phyloP scores from a whole-genome alignment of 352 stramenopile species.

The Pythium aristosporum region DNA sequence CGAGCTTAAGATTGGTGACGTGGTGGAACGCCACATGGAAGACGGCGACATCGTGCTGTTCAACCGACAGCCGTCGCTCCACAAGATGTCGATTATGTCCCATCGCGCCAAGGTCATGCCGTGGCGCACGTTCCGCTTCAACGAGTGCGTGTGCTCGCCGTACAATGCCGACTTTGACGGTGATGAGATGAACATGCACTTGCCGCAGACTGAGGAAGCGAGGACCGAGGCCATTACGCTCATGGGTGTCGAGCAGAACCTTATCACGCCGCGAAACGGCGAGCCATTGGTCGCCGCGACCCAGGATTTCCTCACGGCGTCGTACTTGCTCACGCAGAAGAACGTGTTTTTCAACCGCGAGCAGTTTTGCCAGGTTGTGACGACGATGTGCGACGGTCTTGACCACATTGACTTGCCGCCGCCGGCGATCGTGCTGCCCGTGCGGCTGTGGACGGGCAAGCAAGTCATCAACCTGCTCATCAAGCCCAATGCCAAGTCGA shows the following conservation, averaged over 20 bases:
- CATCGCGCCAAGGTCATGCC: conserved; percentile 92
- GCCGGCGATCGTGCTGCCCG: conserved; percentile 67
- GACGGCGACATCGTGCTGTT: conserved; percentile 99
- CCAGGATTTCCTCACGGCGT: conserved; percentile 99
- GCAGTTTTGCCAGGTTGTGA: conserved; percentile 94
- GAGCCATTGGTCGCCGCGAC: conserved; percentile 97
- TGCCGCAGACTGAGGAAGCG: conserved; percentile 99
- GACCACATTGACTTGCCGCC: conserved; percentile 93
- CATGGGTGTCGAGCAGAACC: conserved; percentile 98
- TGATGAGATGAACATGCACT: conserved; percentile 99
- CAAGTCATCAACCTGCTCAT: conserved; percentile 91
- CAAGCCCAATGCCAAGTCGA: conserved; percentile 60
- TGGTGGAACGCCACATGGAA: conserved; percentile 99
- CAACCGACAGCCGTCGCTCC: conserved; percentile 99
- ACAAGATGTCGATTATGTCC: conserved; percentile 99
- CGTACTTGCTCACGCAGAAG: conserved; percentile 98
- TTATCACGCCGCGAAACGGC: conserved; percentile 98
- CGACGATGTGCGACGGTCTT: conserved; percentile 94
- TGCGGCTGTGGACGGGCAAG: conserved; percentile 98
- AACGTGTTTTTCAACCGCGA: conserved; percentile 98
- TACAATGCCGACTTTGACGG: conserved; percentile 99
- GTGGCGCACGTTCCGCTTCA: conserved; percentile 99
- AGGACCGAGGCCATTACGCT: conserved; percentile 95
- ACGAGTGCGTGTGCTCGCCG: conserved; percentile 99
- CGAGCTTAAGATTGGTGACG: conserved; percentile 95